Evolutionary conservation across 2,329 filamentous ascomycete species (phyloP), one percentile per base, ranked within the genome.

Genomic region (Neofusicoccum cordaticola): DNA sequence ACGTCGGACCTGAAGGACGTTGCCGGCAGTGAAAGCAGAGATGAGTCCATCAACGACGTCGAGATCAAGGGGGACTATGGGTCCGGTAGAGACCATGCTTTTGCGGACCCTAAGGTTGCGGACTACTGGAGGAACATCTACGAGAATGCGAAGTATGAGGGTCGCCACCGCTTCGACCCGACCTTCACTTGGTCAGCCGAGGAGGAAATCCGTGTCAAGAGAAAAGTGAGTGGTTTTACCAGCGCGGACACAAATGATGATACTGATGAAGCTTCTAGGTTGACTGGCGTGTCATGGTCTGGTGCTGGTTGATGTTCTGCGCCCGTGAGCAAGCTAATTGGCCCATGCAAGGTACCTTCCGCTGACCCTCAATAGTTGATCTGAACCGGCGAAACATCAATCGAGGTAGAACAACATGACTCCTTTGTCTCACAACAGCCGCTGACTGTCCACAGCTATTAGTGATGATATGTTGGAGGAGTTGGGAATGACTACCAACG

Each of bases 81-180:
- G 1, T 60, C 56, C 1, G 56, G 56, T 2, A 48, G 56, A 42
- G 50, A 63, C 6, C 65, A 66, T 15, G 19, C 27, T 19, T 87
- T 87, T 68, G 75, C 80, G 0, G 83, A 86, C 57, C 80, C 83
- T 2, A 76, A 78, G 2, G 75, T 84, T 2, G 83, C 84, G 1
- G 80, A 83, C n/a, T 80, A 84, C 68, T 87, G 84, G 81, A 76
- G 78, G 2, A 74, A 75, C 4, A 71, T 86, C 4, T 87, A 87
- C 66, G 84, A 87, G 67, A 81, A 82, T 6, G 83, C 84, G 1
- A 67, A 77, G 73, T 79, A 86, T 69, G 82, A 84, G 70, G 80
- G 81, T 12, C 72, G 77, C 42, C 80, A 82, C 70, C 77, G 79
- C 11, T 83, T 80, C 75, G 81, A 84, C 64, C 80, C 78, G 0